A percentile compares a stretch with the other conserved stretches of the same genome.
Conservation (phyloP, 768 basidiomycete species). For the Floccularia luteovirens region DNA sequence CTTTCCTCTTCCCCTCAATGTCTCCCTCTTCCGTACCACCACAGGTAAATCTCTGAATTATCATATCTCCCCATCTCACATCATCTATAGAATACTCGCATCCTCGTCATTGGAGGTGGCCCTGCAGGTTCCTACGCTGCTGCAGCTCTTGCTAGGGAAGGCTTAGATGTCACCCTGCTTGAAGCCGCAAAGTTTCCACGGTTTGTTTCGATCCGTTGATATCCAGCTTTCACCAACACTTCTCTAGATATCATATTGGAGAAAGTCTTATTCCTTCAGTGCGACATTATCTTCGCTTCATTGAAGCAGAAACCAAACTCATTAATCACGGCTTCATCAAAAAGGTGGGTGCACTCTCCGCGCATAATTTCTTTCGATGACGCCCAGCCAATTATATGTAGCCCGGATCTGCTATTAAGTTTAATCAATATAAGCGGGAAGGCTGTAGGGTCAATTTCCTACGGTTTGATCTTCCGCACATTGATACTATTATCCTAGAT, state of each 20-base stretch:
- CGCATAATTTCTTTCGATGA: neutral
- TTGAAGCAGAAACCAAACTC: slow-evolving; percentile 48
- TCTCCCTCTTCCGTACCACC: slow-evolving; percentile 22
- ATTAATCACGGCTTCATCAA: slow-evolving; percentile 37
- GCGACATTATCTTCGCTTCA: slow-evolving; percentile 51
- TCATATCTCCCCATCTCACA: slow-evolving; percentile 3
- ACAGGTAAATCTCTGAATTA: slow-evolving; percentile 11
- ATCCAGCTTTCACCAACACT: neutral
- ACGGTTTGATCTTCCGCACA: slow-evolving; percentile 1
- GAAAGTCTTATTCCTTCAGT: slow-evolving; percentile 56
- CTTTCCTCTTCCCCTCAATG: slow-evolving; percentile 14
- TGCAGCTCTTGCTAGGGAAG: slow-evolving; percentile 47
- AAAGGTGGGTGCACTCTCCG: slow-evolving; percentile 28
- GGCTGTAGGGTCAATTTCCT: slow-evolving; percentile 36
- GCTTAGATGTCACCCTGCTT: slow-evolving; percentile 42
- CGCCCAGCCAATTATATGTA: slow-evolving; percentile 11
- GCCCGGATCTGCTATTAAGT: slow-evolving; percentile 59
- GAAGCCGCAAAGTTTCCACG: slow-evolving; percentile 51
- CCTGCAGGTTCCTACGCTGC: slow-evolving; percentile 54
- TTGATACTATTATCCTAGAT: slow-evolving; percentile 23
- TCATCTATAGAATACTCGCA: slow-evolving; percentile 26
- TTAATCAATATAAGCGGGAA: slow-evolving; percentile 58
- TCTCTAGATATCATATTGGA: slow-evolving; percentile 46
- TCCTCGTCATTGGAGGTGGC: slow-evolving; percentile 44
- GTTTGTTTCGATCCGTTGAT: slow-evolving; percentile 11